Base-by-base conservation (phyloP, 2,329 filamentous ascomycete genomes). In the Phaeosphaeriaceae sp. region DNA sequence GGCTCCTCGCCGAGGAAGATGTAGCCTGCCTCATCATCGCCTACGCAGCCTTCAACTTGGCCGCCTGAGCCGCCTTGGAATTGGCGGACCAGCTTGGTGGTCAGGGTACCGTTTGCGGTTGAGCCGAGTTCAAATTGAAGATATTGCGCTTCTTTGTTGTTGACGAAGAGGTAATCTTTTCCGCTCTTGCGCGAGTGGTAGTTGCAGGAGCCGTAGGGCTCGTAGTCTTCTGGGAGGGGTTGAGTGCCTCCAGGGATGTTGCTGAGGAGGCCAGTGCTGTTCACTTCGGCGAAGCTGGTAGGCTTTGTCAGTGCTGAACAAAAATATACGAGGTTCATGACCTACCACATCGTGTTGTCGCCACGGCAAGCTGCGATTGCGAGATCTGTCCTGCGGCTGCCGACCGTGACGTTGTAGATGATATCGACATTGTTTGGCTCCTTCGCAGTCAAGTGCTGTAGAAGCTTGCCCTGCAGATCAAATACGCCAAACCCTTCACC, bases 381-480 rank as follows among this genome's bases (percentile, higher is more conserved):
- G 13, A 86, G 68, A 61, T 86, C 83, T 1, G 83, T 71, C 1
- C 67, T 80, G 2, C 80, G 75, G 17, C 78, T 69, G 1, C 82
- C 82, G 0, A 78, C 73, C 4, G 76, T 64, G 48, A 86, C 82
- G 10, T 76, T 77, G 53, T 84, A 85, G 44, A 86, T 83, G 24
- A 85, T 76, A 51, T 86, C 84, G 0, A 85, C 83, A 40, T 86
- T 85, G 58, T 85, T 84, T 0, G 84, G 84, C 53, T 85, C 76
- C 1, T 76, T 77, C 0, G 82, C 82, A 0, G 68, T 56, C 7
- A 83, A 72, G 3, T 77, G 76, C 63, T 85, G 82, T 0, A 85
- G 56, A 2, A 82, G 69, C 24, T 81, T 83, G 0, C 84, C 83
- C 9, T 74, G 70, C 1, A 85, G 67, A 53, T 85, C 80, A 33